Evolutionary conservation across 768 basidiomycete species (phyloP).

Genomic region (Leccinum truebloodii): DNA sequence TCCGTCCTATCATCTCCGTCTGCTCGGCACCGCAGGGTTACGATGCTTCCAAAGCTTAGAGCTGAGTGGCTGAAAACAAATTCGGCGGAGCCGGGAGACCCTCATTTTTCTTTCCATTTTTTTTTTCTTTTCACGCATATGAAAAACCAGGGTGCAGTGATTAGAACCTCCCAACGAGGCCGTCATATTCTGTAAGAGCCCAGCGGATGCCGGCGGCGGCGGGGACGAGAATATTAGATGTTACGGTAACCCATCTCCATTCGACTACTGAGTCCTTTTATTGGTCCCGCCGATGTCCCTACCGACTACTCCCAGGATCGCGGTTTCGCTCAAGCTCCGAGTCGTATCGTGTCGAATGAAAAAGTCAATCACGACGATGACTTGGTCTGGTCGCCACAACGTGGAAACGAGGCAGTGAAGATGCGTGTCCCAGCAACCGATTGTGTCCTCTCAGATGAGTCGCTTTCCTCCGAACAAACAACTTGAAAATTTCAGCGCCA

Average conservation of each 20-base stretch:
- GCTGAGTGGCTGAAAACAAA: not conserved
- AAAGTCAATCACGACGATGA: not conserved
- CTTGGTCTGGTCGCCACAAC: not conserved
- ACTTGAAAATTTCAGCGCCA: not conserved
- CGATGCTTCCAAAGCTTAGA: slow-evolving; percentile 1
- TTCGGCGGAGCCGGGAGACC: slow-evolving; percentile 1
- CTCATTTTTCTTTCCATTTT: not conserved
- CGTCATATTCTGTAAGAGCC: not conserved
- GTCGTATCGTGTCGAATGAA: not conserved
- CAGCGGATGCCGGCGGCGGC: not conserved
- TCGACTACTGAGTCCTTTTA: not conserved
- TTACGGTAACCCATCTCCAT: not conserved
- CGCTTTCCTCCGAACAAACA: not conserved
- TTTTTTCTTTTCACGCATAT: not conserved
- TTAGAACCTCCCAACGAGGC: not conserved
- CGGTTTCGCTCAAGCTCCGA: not conserved
- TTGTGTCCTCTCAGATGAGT: not conserved
- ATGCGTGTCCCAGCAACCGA: not conserved
- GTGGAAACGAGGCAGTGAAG: not conserved
- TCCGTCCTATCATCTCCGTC: not conserved
- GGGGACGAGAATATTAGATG: not conserved
- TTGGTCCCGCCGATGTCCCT: not conserved
- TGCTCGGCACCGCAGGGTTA: not conserved
- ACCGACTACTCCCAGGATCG: not conserved
- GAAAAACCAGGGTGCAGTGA: too few species aligned